Evolutionary conservation across 768 basidiomycete species (phyloP), one percentile per base, ranked within the genome.

Genomic region (Tricholoma saponaceum): DNA sequence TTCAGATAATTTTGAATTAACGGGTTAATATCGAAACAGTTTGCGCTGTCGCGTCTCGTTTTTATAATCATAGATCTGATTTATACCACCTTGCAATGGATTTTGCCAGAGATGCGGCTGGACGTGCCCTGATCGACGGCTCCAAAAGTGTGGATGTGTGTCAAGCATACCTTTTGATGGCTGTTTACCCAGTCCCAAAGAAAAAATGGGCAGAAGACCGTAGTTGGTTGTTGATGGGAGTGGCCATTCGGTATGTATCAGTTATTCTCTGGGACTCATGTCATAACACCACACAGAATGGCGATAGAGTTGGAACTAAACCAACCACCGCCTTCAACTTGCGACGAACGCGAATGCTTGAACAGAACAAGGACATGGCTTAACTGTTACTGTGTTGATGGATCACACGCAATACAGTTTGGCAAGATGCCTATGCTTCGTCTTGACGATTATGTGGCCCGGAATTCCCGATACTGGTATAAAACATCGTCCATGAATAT

Each of bases 311-410:
- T 92, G 13, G 84, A 84, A 55, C 70, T 91, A 6, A 80, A 89
- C 66, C 79, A 85, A 51, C 77, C 80, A 12, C 74, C 81, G 4
- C 74, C 79, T 2, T 66, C 72, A 6, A 67, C 70, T 22, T 81
- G 82, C n/a, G 75, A 77, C 50, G 82, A 83, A 62, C 78, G 86
- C 28, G 87, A 90, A 75, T 76, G 78, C 22, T 74, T 87, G 37
- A 91, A 92, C 64, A 78, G 88, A 39, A 83, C 83, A 25, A 76
- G 90, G 58, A 86, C 85, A 23, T 91, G 89, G 88, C 73, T 90
- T 55, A 84, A 84, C 65, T 90, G 86, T 67, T 89, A 83, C 67
- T 85, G 86, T 60, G 81, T 87, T 55, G 90, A 92, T 65, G 83
- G 84, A 5, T 88, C 86, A 32, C 79, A 86, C 63, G 83, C 86